Evolutionary conservation across 2,329 filamentous ascomycete species (phyloP).

Genomic region (Claviceps africana): DNA sequence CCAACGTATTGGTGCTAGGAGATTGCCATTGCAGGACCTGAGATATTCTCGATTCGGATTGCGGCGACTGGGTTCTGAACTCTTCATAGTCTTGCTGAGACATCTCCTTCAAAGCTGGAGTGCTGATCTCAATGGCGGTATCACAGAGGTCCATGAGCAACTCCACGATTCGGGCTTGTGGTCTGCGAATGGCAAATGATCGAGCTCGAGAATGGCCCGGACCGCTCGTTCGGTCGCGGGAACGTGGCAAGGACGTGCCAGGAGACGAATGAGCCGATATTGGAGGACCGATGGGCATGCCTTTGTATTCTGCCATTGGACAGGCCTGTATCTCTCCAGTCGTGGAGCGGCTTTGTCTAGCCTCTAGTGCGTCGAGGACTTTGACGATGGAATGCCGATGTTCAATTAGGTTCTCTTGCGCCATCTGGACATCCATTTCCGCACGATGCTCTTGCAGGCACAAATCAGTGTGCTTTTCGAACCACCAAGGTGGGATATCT

Average conservation of each 20-base stretch:
- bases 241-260: conserved; percentile 56
- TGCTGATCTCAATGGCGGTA: conserved; percentile 87
- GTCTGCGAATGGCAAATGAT: conserved; percentile 82
- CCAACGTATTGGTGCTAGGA: conserved; percentile 75
- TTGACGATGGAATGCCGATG: conserved; percentile 91
- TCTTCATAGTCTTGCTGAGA: conserved; percentile 52
- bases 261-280: conserved; percentile 59
- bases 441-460: conserved; percentile 92
- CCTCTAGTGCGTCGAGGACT: conserved; percentile 83
- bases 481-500: conserved; percentile 98
- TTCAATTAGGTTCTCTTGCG: conserved; percentile 81
- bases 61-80: conserved; percentile 83
- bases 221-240: conserved; percentile 59
- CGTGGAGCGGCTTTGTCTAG: conserved; percentile 52
- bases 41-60: conserved; percentile 86
- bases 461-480: conserved; percentile 94
- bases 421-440: conserved; percentile 95
- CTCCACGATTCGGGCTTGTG: conserved; percentile 86
- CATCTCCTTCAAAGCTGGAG: conserved; percentile 80
- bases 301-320: conserved; percentile 71
- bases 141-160: conserved; percentile 89
- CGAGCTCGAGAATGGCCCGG: conserved; percentile 68
- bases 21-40: conserved; percentile 97
- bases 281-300: conserved; percentile 66
- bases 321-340: conserved; percentile 37